Percentiles rank a stretch among this genome's conserved stretches.
Evolutionary conservation across 495 filamentous ascomycete genomes (phyloP).

Genomic region (Trichodelitschia bisporula): DNA sequence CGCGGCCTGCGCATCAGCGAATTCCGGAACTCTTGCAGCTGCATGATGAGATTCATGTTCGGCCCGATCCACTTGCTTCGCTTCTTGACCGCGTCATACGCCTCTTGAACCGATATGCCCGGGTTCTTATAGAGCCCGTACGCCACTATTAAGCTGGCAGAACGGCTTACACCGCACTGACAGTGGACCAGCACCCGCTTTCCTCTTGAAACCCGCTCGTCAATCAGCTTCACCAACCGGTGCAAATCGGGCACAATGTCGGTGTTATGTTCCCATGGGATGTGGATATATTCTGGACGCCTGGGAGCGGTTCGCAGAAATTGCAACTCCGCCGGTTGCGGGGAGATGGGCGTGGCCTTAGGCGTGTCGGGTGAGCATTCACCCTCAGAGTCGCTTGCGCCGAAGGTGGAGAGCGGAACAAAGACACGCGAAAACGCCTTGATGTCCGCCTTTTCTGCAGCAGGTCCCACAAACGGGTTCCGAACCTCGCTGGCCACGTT

Average conservation of each 20-base stretch:
- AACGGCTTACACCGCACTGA: constrained; percentile 86
- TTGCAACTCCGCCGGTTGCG: background rate
- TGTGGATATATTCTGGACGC: constrained; percentile 80
- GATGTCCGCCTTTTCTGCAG: background rate
- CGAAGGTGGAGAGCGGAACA: background rate
- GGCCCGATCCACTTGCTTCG: constrained; percentile 91
- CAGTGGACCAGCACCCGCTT: constrained; percentile 88
- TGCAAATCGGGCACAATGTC: constrained; percentile 76
- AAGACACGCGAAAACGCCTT: background rate
- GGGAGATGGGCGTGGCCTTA: constrained; percentile 12
- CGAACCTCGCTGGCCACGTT: constrained; percentile 88
- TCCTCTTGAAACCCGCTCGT: constrained; percentile 46
- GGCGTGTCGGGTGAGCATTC: constrained; percentile 12
- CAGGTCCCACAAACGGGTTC: constrained; percentile 41
- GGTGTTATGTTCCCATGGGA: constrained; percentile 94
- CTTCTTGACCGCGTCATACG: constrained; percentile 71
- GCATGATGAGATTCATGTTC: constrained; percentile 96
- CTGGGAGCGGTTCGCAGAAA: constrained; percentile 3
- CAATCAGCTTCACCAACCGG: constrained; percentile 65
- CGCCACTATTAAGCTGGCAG: constrained; percentile 88
- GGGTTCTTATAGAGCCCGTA: constrained; percentile 89
- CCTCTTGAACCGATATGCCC: constrained; percentile 67
- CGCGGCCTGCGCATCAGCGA: background rate
- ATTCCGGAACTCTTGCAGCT: constrained; percentile 76
- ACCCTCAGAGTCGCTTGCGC: background rate